These are phyloP conservation scores for Xenoacremonium recifei DNA, from an alignment of 2,329 filamentous ascomycete species.

Conservation along the genomic window DNA sequence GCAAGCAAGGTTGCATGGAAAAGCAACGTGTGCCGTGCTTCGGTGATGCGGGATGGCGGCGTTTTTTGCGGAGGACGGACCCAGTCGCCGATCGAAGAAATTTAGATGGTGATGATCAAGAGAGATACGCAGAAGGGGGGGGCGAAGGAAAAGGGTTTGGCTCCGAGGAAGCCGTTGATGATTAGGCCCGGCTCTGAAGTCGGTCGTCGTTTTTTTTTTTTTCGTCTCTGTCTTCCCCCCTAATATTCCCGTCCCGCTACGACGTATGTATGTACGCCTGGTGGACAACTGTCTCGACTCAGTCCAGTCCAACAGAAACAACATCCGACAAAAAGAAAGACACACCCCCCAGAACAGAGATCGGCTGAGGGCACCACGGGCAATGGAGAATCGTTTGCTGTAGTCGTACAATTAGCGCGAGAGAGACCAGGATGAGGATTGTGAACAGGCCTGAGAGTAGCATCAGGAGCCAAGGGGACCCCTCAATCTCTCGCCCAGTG, in stretches of 20 bases:
- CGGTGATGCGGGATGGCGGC: background rate
- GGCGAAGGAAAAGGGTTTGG: too few species aligned
- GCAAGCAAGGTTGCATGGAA: constrained; percentile 26
- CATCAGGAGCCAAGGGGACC: too few species aligned
- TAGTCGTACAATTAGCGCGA: too few species aligned
- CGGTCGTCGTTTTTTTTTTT: background rate
- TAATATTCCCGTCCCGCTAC: background rate
- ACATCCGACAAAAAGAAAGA: constrained; percentile 2
- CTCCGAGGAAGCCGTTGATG: too few species aligned
- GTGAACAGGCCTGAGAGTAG: too few species aligned
- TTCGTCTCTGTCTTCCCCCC: background rate
- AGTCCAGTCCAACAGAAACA: constrained; percentile 8
- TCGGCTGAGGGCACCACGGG: constrained; percentile 7
- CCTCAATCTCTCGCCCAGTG: too few species aligned
- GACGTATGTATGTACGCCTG: too few species aligned
- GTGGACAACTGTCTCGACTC: background rate
- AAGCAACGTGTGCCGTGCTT: constrained; percentile 8
- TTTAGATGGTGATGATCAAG: too few species aligned
- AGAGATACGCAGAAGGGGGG: too few species aligned
- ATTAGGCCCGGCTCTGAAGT: too few species aligned
- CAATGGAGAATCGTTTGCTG: constrained; percentile 5
- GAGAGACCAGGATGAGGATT: too few species aligned
- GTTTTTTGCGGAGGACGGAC: background rate
- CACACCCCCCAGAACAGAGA: constrained; percentile 2
- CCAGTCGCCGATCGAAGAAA: too few species aligned